These are phyloP conservation scores for Nakaseomyces bracarensis DNA, from an alignment of 1,139 yeast species.

Conservation along the genomic window DNA sequence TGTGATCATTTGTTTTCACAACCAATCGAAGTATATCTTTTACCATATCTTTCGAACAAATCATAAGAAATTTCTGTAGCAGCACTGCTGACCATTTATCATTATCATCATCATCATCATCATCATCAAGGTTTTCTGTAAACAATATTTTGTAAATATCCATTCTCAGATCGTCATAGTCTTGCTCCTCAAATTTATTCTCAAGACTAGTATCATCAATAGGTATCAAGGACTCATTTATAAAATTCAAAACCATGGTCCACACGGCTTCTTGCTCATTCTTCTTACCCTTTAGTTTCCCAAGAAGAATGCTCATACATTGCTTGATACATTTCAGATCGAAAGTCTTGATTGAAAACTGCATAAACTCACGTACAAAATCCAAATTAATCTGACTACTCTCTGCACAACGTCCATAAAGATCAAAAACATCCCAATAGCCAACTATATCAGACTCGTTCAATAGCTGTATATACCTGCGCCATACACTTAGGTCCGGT, in stretches of 20 bases:
- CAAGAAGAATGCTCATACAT: not conserved
- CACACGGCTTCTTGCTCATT: constrained; percentile 53
- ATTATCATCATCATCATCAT: constrained; percentile 11
- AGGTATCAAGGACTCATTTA: constrained; percentile 34
- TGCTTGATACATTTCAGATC: not conserved
- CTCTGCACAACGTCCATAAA: constrained; percentile 1
- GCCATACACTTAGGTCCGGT: constrained; percentile 19
- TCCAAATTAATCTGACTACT: not conserved
- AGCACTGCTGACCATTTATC: constrained; percentile 27
- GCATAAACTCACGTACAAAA: not conserved
- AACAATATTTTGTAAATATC: constrained; percentile 1
- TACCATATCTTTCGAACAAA: constrained; percentile 10
- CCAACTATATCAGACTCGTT: not conserved
- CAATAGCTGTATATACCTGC: constrained; percentile 17
- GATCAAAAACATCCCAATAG: not conserved
- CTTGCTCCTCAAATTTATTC: not conserved
- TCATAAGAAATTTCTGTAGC: constrained; percentile 26
- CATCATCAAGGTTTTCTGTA: constrained; percentile 8
- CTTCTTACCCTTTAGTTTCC: constrained; percentile 13
- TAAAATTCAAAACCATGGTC: constrained; percentile 42
- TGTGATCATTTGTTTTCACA: constrained; percentile 25
- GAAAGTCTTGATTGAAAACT: not conserved
- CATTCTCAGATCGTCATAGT: constrained; percentile 2
- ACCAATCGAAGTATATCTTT: constrained; percentile 28
- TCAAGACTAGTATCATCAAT: not conserved